These are phyloP conservation scores for Coelastrella sp. DNA, from an alignment of 139 green algal genomes.

Conservation along the genomic window DNA sequence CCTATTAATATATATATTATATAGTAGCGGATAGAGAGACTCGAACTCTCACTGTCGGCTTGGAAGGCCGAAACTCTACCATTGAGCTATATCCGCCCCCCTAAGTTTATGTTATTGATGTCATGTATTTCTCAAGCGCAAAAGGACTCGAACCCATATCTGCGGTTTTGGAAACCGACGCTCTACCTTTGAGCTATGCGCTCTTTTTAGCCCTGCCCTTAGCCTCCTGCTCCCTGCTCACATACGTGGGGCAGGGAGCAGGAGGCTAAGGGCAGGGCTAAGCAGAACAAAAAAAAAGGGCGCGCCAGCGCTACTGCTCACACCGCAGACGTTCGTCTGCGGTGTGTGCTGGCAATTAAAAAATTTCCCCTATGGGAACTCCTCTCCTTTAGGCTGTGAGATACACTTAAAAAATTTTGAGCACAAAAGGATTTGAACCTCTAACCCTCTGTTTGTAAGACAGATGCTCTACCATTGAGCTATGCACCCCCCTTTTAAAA, in stretches of 20 bases:
- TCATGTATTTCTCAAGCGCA: conserved; percentile 20
- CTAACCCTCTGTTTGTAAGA: conserved; percentile 59
- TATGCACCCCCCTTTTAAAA: conserved; percentile 51
- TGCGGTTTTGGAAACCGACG: conserved; percentile 57
- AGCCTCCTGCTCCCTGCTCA: no score
- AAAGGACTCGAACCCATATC: conserved; percentile 50
- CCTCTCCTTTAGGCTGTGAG: no score
- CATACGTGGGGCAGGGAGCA: no score
- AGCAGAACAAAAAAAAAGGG: no score
- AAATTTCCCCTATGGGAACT: no score
- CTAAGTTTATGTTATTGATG: conserved; percentile 49
- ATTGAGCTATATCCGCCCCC: conserved; percentile 29
- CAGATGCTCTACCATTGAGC: conserved; percentile 68
- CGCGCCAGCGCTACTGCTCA: no score
- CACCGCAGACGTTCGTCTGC: no score
- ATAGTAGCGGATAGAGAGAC: conserved; percentile 32
- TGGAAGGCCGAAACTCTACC: conserved; percentile 35
- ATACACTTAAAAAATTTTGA: conserved; percentile 22
- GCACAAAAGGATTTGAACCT: conserved; percentile 34
- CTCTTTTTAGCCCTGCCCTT: no score
- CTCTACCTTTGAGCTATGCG: conserved; percentile 71
- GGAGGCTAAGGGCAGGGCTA: no score
- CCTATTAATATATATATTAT: background rate
- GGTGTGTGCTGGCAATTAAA: no score
- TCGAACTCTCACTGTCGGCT: conserved; percentile 15